phyloP scores from a whole-genome alignment of 2,329 filamentous ascomycete species.

The Sporothrix dimorphospora region DNA sequence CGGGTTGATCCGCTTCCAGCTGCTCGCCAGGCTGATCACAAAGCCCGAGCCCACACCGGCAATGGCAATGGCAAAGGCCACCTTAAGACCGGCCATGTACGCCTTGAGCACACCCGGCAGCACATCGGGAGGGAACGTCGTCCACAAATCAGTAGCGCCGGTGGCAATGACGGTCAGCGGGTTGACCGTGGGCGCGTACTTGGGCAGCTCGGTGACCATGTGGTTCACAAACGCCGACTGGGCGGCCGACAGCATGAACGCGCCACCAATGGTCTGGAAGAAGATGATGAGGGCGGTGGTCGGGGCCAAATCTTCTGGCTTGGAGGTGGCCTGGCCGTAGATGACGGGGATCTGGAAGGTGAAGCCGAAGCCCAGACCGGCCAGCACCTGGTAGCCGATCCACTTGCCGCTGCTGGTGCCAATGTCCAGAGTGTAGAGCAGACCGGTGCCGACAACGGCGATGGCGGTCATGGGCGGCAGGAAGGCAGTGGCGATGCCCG shows the following conservation, averaged over 20 bases:
- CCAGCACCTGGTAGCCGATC: constrained; percentile 54
- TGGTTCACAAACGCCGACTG: constrained; percentile 47
- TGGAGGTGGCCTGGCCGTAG: constrained; percentile 41
- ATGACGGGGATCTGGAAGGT: constrained; percentile 52
- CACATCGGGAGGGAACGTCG: constrained; percentile 48
- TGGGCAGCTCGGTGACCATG: constrained; percentile 39
- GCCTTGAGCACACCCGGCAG: constrained; percentile 55
- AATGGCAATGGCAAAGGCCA: constrained; percentile 36
- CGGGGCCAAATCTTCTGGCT: constrained; percentile 43
- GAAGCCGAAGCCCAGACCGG: constrained; percentile 51
- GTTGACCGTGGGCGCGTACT: constrained; percentile 29
- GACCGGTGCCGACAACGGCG: constrained; percentile 43
- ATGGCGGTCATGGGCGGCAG: constrained; percentile 43
- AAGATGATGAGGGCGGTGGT: constrained; percentile 47
- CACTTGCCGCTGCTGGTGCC: constrained; percentile 43
- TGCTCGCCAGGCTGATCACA: constrained; percentile 38
- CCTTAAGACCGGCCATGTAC: constrained; percentile 54
- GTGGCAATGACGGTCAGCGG: constrained; percentile 39
- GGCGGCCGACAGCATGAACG: constrained; percentile 51
- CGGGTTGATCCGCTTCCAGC: constrained; percentile 30
- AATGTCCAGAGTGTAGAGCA: constrained; percentile 45
- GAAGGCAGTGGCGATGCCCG: constrained; percentile 41
- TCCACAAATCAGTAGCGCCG: constrained; percentile 55
- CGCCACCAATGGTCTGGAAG: constrained; percentile 51
- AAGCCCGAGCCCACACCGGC: constrained; percentile 35